Evolutionary conservation across 164 flowering plant genomes (phyloP), one percentile per base, ranked within the genome.

Genomic region (Vitis labrusca): DNA sequence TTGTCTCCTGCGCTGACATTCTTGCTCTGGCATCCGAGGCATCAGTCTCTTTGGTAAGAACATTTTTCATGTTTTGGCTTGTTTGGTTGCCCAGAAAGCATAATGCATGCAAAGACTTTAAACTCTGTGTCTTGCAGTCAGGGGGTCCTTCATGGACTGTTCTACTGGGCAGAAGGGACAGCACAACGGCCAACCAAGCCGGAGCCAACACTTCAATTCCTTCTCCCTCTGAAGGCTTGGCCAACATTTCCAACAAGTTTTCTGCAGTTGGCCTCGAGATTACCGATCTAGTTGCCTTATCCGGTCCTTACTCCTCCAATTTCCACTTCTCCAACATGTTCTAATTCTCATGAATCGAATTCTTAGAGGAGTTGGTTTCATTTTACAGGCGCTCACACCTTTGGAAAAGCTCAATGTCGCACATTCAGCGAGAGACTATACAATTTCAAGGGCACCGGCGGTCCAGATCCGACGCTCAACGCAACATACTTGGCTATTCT

Each of bases 71-170:
- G 19, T 17, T 44, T 5, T 7, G 1, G 7, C 2, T 27, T 68
- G 16, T 9, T 53, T 23, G 27, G 17, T n/a, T 16, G 13, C 8
- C 47, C 59, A 47, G 9, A 60, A 27, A 67, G 14, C n/a, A 10
- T 44, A 19, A 12, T 17, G 16, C 9, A 53, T 12, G 11, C 14
- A 4, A 51, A 8, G 10, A 23, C 27, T 23, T 23, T 23, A 23
- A 23, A 23, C 27, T 23, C 27, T 53, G 6, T 37, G 44, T 37
- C 2, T 37, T 69, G 44, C 64, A 81, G 83, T 29, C 77, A 15
- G 85, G 81, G 32, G 82, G 83, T 3, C 80, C 83, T 12, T 65
- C 76, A 1, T 84, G 82, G 82, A 60, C 5, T 4, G 72, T 67
- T 32, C 48, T 56, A 19, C 29, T 56, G 3, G 70, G 61, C 37